Conservation (phyloP, 352 stramenopile species). For the Globisporangium irregulare region DNA sequence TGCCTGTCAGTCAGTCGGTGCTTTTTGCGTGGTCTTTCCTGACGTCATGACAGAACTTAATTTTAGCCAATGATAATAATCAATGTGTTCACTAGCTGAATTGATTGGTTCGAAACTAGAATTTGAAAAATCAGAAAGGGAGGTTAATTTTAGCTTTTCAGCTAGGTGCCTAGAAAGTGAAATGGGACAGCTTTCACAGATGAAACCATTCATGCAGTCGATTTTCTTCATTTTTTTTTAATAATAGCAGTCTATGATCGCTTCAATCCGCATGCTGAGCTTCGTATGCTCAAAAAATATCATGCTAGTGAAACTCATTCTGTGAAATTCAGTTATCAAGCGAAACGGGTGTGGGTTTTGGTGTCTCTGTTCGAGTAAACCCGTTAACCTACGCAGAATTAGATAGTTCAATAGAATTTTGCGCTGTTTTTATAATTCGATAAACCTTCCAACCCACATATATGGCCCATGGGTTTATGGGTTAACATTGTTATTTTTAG, state of each 20-base stretch:
- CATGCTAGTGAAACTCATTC: neutral
- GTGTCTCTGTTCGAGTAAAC: neutral
- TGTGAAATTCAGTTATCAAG: neutral
- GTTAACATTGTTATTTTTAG: neutral
- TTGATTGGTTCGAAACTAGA: neutral
- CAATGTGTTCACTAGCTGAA: neutral
- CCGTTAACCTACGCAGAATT: neutral
- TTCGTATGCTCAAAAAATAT: slow-evolving; percentile 11
- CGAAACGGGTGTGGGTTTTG: neutral
- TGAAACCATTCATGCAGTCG: neutral
- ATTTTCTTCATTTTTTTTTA: neutral
- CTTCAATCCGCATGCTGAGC: neutral
- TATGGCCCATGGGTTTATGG: neutral
- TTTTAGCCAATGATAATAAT: neutral
- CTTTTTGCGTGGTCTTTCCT: neutral
- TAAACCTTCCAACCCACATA: neutral
- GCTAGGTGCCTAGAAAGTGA: neutral
- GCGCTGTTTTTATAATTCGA: neutral
- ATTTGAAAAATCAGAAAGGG: neutral
- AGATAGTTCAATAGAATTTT: neutral
- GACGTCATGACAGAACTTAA: neutral
- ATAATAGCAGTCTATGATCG: neutral
- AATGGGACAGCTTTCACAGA: neutral
- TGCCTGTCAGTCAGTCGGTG: neutral
- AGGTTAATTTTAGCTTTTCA: neutral